Evolutionary conservation across 192 early-diverging fungal species (phyloP), one percentile per base, ranked within the genome.

Genomic region (Coemansia erecta): DNA sequence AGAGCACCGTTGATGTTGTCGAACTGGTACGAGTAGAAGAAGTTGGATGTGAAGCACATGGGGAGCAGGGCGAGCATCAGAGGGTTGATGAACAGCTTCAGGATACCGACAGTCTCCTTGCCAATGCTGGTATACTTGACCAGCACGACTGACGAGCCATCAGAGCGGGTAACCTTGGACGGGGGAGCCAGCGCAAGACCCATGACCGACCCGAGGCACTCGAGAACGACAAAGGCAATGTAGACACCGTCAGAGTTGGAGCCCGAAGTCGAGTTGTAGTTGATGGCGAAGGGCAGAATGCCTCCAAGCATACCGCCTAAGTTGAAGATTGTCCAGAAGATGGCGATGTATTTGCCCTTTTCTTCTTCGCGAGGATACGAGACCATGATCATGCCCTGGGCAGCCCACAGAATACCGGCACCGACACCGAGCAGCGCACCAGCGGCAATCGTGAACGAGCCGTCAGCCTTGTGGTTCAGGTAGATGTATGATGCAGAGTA

Each of bases 291-390:
- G 23, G 77, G 77, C 59, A 92, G 80, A 41, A 83, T 73, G 56
- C 82, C 81, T 68, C 90, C 90, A 21, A 92, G 55, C 46, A 86
- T 82, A 43, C 84, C 90, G 54, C 90, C 90, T 55, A 83, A 65
- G 73, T 87, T 87, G 81, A 90, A 92, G 33, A 90, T 84, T 56
- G 82, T 82, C 90, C 90, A 92, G 83, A 92, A 92, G 49, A 85
- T 84, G 51, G 83, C 83, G 53, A 92, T 88, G 72, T 73, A 87
- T 54, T 81, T 84, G 28, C 90, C 89, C 76, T 89, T 89, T 45
- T 86, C 77, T 21, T 79, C 53, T 64, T 90, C 89, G 24, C 63
- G 64, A n/a, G 90, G 89, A 66, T 92, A 90, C 41, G 90, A 83
- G 72, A 89, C 78, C 84, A 89, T 87, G 58, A 92, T 86, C 61